Evolutionary conservation across 2,329 filamentous ascomycete genomes (phyloP).

Genomic region (Paecilomyces formosus): DNA sequence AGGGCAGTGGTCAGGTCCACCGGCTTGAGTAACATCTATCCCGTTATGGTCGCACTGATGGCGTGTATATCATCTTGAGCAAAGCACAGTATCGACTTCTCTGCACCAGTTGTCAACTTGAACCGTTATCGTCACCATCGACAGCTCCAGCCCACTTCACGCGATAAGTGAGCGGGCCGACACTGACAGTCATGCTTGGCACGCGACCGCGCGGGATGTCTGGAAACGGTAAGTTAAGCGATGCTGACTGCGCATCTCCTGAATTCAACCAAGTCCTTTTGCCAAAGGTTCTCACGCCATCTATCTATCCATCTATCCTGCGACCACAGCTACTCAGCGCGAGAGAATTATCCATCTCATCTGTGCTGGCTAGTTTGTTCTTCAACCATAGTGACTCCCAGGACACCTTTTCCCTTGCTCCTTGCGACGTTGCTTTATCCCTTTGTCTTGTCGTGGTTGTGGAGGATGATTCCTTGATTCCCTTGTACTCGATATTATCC

Average conservation of each 20-base stretch:
- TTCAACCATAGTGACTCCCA: neutral
- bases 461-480: neutral
- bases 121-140: neutral
- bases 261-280: neutral
- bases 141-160: neutral
- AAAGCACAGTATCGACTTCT: neutral
- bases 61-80: conserved; percentile 8
- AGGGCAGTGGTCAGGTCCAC: conserved; percentile 94
- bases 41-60: conserved; percentile 17
- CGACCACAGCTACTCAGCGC: neutral
- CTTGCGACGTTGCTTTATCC: neutral
- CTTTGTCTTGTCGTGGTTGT: neutral
- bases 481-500: conserved; percentile 1
- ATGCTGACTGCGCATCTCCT: conserved; percentile 2
- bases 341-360: neutral
- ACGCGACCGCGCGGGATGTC: neutral
- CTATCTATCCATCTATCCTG: neutral
- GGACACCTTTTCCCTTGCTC: neutral
- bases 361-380: neutral
- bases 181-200: neutral
- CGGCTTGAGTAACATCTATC: conserved; percentile 94
- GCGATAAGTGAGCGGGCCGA: neutral
- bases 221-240: conserved; percentile 11
- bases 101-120: neutral
- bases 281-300: neutral